Conservation (phyloP, 2,329 filamentous ascomycete species). For the Cytospora chrysosperma region DNA sequence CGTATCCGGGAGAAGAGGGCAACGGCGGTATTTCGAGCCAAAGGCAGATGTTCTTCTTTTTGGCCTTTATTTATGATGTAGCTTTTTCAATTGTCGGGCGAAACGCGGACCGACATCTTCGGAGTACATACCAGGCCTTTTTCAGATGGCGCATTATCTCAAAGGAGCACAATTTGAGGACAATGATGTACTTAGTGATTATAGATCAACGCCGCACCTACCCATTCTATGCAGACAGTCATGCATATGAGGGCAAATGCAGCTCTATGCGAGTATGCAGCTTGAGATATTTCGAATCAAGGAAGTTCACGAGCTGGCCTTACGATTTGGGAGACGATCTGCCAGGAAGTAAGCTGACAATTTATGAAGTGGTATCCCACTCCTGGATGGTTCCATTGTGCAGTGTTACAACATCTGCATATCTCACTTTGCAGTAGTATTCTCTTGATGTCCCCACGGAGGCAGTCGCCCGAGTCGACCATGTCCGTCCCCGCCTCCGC, state of each 20-base stretch:
- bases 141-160: background rate
- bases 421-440: no score
- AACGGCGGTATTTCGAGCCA: background rate
- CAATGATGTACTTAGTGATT: background rate
- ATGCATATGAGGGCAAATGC: background rate
- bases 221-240: background rate
- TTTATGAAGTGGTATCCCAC: background rate
- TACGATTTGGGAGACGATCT: background rate
- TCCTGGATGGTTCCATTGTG: no score
- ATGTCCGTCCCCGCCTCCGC: no score
- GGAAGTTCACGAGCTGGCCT: background rate
- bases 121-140: no score
- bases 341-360: background rate
- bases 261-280: background rate
- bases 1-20: background rate
- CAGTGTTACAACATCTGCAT: no score
- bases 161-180: background rate
- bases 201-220: no score
- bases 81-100: no score
- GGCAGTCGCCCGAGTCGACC: no score
- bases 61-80: background rate
- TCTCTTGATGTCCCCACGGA: no score
- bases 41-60: background rate
- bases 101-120: no score
- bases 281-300: background rate